Base-by-base conservation (phyloP, 208 protist genomes). In the Crithidia thermophila region DNA sequence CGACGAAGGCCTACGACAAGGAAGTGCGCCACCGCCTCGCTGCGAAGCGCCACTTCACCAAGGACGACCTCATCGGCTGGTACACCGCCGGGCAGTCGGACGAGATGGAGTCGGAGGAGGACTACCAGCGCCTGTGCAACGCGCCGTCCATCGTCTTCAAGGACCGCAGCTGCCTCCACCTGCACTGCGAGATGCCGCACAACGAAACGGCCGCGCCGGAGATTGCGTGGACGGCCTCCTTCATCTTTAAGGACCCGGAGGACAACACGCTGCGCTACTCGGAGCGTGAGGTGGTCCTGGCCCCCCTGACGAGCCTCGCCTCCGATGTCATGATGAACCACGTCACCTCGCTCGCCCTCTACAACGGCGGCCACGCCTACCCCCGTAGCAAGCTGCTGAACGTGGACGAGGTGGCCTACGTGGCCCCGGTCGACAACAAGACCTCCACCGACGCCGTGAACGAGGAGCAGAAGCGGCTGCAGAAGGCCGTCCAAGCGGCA, bases 321-420 rank as follows among this genome's bases (percentile, higher is more conserved):
- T 83, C 84, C 58, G 85, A 95, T 63, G 87, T 88, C 25, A 70
- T 90, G 50, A 56, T 93, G 7, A 53, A 76, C 31, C 84, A 95
- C 63, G 72, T 93, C 30, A 56, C 55, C 25, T 79, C 77, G 6
- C 76, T 86, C 43, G 57, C 61, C 4, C 67, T 92, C 2, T 89
- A 83, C 73, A 72, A 75, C 59, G 85, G 85, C 28, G 72, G 69
- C 30, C 47, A 52, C 39, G 65, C 81, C 46, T 81, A 85, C 61
- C 23, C 71, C 14, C 81, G 53, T 59, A 79, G 72, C 63, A 62
- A 70, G 21, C 74, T 95, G 50, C 73, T 87, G 53, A 93, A 93
- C 72, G 67, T 93, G 8, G 89, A 93, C 66, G 70, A 66, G 46
- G 74, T 95, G 11, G 84, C 82, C 52, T 79, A 75, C 50, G 43